These are phyloP conservation scores for Boletus pseudo-olivaceus DNA, from an alignment of 768 basidiomycete species.

Conservation along the genomic window DNA sequence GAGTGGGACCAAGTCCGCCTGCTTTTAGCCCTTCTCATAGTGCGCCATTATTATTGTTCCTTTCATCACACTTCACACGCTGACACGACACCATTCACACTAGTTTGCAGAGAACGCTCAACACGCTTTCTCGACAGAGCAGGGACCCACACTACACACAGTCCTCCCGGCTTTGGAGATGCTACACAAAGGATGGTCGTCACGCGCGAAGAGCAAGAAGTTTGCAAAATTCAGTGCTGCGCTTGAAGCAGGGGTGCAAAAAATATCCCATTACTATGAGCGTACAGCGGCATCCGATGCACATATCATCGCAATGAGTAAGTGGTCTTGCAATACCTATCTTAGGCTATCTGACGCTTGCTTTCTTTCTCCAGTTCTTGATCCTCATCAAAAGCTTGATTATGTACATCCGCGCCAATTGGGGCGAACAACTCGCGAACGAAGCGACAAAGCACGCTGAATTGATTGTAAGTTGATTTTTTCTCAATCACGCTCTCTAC, in stretches of 20 bases:
- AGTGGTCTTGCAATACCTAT: neutral
- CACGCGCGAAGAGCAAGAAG: neutral
- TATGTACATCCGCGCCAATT: neutral
- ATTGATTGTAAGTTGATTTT: neutral
- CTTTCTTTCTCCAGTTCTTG: neutral
- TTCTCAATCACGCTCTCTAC: neutral
- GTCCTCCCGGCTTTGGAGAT: neutral
- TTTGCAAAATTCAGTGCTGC: neutral
- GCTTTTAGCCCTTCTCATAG: neutral
- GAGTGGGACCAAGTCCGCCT: neutral
- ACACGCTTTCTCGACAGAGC: slow-evolving; percentile 4
- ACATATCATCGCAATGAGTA: slow-evolving; percentile 9
- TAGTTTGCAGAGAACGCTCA: slow-evolving; percentile 9
- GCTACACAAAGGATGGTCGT: slow-evolving; percentile 9
- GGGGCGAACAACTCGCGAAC: neutral
- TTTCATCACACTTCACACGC: neutral
- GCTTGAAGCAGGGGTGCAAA: neutral
- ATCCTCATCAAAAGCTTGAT: slow-evolving; percentile 4
- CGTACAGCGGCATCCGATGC: neutral
- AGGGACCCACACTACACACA: neutral
- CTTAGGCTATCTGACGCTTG: neutral
- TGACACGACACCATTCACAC: neutral
- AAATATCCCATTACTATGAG: slow-evolving; percentile 3
- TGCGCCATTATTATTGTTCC: neutral
- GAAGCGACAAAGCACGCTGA: neutral